Conservation (phyloP, 78 protist species). For the Dictyostelium brefeldianum region DNA sequence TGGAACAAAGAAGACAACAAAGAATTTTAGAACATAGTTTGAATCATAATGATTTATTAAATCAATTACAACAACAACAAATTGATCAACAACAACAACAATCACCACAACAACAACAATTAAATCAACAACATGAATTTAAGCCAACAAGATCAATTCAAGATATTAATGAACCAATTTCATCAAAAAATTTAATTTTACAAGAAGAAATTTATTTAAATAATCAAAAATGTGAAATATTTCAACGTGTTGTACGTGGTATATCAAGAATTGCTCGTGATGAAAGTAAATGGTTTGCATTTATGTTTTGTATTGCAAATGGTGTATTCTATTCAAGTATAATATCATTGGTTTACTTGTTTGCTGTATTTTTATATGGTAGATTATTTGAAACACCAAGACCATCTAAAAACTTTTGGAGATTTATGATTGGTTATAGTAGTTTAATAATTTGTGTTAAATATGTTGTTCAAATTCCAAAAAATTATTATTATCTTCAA, state of each 20-base stretch:
- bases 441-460: conserved; percentile 34
- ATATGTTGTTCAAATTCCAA: conserved; percentile 36
- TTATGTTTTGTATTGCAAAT: conserved; percentile 48
- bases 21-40: conserved; percentile 8
- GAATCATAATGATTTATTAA: neutral
- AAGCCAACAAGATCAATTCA: neutral
- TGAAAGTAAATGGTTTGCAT: conserved; percentile 70
- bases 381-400: conserved; percentile 64
- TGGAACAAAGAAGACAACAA: conserved; percentile 28
- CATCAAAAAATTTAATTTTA: neutral
- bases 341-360: conserved; percentile 31
- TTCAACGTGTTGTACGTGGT: conserved; percentile 50
- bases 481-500: conserved; percentile 1
- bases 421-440: conserved; percentile 66
- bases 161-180: neutral
- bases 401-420: conserved; percentile 69
- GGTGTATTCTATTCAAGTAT: conserved; percentile 37
- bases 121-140: neutral
- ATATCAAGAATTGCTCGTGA: conserved; percentile 47
- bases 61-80: conserved; percentile 3
- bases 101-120: neutral
- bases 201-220: neutral
- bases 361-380: conserved; percentile 49
- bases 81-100: neutral
- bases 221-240: conserved; percentile 2